Evolutionary conservation across 306 rosid genomes (phyloP).

Genomic region (Castanospermum australe): DNA sequence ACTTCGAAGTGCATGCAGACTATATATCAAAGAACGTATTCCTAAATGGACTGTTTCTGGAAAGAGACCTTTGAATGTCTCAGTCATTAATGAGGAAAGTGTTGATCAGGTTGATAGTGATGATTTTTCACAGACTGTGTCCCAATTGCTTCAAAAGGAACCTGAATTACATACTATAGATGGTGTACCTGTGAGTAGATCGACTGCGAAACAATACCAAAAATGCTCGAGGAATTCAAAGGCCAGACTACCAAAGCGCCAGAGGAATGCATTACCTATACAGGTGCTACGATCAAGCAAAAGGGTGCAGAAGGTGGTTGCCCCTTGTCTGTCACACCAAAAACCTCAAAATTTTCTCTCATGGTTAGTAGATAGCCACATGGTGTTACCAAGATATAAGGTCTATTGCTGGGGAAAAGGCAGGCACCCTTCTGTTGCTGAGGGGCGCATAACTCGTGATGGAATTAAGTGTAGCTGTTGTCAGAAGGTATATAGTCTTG

Average conservation of each 20-base stretch:
- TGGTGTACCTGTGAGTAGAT: constrained; percentile 15
- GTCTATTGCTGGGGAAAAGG: constrained; percentile 41
- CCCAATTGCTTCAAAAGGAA: constrained; percentile 37
- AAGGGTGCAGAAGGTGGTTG: constrained; percentile 59
- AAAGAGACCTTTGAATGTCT: constrained; percentile 5
- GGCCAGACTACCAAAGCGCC: constrained; percentile 25
- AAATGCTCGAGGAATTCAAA: constrained; percentile 27
- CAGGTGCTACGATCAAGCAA: constrained; percentile 56
- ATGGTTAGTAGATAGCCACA: constrained; percentile 73
- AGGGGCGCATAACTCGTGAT: constrained; percentile 62
- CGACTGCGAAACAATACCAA: constrained; percentile 11
- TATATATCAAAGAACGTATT: constrained; percentile 36
- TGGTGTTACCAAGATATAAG: constrained; percentile 55
- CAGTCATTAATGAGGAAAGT: constrained; percentile 16
- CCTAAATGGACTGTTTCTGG: constrained; percentile 30
- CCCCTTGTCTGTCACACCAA: constrained; percentile 38
- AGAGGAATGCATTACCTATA: constrained; percentile 20
- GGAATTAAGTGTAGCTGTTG: constrained; percentile 90
- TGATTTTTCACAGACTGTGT: constrained; percentile 21
- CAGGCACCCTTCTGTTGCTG: constrained; percentile 1
- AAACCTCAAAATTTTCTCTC: constrained; percentile 67
- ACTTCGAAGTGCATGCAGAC: constrained; percentile 56
- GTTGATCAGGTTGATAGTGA: constrained; percentile 19
- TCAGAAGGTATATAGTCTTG: constrained; percentile 43
- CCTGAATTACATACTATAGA: constrained; percentile 25